Base-by-base conservation (phyloP, 2,329 filamentous ascomycete species). In the Coniosporium tulheliwenetii region DNA sequence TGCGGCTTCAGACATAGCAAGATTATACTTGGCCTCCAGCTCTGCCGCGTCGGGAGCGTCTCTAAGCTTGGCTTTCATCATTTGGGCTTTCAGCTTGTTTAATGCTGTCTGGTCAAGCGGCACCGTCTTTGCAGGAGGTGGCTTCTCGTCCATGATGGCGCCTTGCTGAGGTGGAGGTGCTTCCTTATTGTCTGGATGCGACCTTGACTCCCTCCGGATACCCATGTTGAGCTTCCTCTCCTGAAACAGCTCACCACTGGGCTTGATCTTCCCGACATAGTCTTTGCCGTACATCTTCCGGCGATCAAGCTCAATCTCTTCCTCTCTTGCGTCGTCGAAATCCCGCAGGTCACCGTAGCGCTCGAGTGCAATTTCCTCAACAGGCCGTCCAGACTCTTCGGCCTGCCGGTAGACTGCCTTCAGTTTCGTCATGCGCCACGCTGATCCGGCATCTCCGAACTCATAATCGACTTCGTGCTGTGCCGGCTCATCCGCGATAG, bases 371-470 rank as follows among this genome's bases (percentile, higher is more conserved):
- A 96, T 67, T 1, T 93, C 84, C 5, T 96, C 89, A 0, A 93
- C 69, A 0, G 74, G 52, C n/a, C 71, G 71, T 0, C 78, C 79
- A 1, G 68, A 78, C 50, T 91, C 79, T 49, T 93, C 71, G 0
- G 86, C 85, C 41, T 79, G 73, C 19, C 75, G 73, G 58, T 93
- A 94, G 2, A 94, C 84, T 9, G 78, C 81, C 48, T 82, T 86
- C 30, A 98, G 73, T 59, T 87, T 95, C 5, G 81, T 93, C 87
- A 98, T 94, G 39, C 93, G 79, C 91, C 93, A 98, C 51, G 85
- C 76, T 10, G 87, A 89, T 0, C 91, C 89, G 5, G 75, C 65
- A 57, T 98, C 91, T 13, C 93, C 91, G 59, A 98, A 93, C 0
- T 66, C 83, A 55, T 96, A 98, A 43, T 75, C 68, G 8, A 93